These are phyloP conservation scores for Tribonema minus DNA, from an alignment of 108 stramenopile species.

Conservation along the genomic window DNA sequence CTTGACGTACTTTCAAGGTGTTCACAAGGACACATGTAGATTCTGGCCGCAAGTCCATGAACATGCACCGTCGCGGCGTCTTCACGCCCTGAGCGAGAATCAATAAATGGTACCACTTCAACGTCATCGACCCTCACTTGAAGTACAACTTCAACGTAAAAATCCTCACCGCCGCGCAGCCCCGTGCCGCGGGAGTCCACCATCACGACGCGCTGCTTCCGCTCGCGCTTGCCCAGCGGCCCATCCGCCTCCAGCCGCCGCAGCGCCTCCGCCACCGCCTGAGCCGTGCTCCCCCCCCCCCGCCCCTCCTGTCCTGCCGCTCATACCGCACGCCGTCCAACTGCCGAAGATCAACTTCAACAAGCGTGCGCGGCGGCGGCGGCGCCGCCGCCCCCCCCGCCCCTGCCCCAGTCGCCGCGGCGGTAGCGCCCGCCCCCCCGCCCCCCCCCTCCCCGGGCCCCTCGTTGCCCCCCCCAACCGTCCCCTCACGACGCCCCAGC, in stretches of 20 bases:
- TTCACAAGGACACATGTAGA: too few relatives aligned
- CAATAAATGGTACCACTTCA: too few relatives aligned
- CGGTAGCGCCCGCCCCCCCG: neutral
- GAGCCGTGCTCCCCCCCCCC: neutral
- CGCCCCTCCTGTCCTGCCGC: neutral
- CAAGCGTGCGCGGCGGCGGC: slow-evolving; percentile 8
- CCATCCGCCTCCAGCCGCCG: neutral
- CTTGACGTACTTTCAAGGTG: too few relatives aligned
- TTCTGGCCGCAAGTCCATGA: too few relatives aligned
- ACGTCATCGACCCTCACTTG: too few relatives aligned
- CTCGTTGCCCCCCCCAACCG: neutral
- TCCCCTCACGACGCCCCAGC: too few relatives aligned
- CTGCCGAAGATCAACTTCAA: slow-evolving; percentile 47
- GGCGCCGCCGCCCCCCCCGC: slow-evolving; percentile 1
- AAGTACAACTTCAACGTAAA: too few relatives aligned
- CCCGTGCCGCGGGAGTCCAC: slow-evolving; percentile 28
- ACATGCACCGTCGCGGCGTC: too few relatives aligned
- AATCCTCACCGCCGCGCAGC: slow-evolving; percentile 7
- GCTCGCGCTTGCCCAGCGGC: slow-evolving; percentile 25
- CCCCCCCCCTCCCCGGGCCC: too few relatives aligned
- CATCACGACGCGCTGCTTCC: slow-evolving; percentile 45
- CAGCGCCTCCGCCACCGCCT: neutral
- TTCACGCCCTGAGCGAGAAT: too few relatives aligned
- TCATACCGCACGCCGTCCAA: slow-evolving; percentile 10
- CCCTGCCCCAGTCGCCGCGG: neutral